Evolutionary conservation across 2,329 filamentous ascomycete genomes (phyloP), one percentile per base, ranked within the genome.

Genomic region (Sphaerulina vaccinii): DNA sequence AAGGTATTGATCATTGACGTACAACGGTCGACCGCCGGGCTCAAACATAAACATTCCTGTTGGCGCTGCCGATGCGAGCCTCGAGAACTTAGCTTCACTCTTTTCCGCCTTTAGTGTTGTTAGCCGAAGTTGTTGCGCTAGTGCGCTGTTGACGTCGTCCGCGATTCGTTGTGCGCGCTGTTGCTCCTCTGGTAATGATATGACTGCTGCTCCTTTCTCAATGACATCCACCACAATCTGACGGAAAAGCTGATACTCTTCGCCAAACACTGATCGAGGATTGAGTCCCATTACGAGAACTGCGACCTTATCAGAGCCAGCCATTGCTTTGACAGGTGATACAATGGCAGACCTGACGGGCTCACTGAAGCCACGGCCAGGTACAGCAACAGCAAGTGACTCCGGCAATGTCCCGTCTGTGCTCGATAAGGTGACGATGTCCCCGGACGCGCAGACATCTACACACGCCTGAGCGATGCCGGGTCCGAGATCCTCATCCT

Each of bases 1-100:
- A 22, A 64, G 66, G 63, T 71, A 75, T 3, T 65, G 62, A 39
- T 74, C 65, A 42, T 75, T 75, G 5, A 70, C 62, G 52, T 74
- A 73, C 0, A 70, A 61, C 11, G 70, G 68, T 7, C 56, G 59
- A 2, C 73, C 71, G 15, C 62, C 48, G 4, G 63, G 51, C 15
- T 66, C 63, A 29, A 71, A 63, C 32, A 63, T 48, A 44, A 62
- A 74, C 45, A 75, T 75, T 1, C 68, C 72, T 3, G 73, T 64
- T 3, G 72, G 70, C 5, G 69, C 62, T 5, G 68, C 60, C 35
- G 70, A 66, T 2, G 72, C 71, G 57, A 75, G 70, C 3, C 69
- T 60, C 15, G 69, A 65, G 39, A 75, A 74, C 18, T 67, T 64
- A 2, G 69, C 64, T 38, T 73, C 71, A 6, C 64, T 68, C 8